These are phyloP conservation scores for Cryphonectria parasitica DNA, from an alignment of 2,329 filamentous ascomycete species.

Conservation along the genomic window DNA sequence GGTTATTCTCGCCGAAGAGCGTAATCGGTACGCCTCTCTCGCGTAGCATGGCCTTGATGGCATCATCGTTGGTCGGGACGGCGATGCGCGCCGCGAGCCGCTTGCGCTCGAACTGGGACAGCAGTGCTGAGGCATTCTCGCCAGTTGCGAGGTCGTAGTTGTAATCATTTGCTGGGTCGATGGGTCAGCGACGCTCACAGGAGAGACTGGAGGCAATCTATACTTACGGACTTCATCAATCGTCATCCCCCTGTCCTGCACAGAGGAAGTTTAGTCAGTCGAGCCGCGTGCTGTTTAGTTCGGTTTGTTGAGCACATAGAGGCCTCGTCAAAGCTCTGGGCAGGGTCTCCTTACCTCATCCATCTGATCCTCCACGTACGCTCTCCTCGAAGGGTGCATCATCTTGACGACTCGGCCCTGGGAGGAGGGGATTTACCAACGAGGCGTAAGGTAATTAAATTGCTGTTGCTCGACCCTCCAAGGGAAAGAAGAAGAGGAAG, in stretches of 20 bases:
- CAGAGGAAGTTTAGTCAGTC: conserved; percentile 34
- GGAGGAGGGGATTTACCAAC: not conserved
- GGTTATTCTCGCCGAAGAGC: conserved; percentile 85
- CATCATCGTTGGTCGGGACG: conserved; percentile 90
- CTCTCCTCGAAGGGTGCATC: conserved; percentile 88
- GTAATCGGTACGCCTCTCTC: conserved; percentile 93
- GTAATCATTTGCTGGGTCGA: conserved; percentile 60
- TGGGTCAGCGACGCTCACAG: conserved; percentile 21
- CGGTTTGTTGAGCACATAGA: conserved; percentile 31
- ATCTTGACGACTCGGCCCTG: conserved; percentile 43
- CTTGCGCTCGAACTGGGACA: conserved; percentile 90
- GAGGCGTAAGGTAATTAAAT: not conserved
- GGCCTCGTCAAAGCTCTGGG: conserved; percentile 20
- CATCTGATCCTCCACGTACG: conserved; percentile 87
- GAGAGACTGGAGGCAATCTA: not conserved
- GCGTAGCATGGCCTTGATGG: conserved; percentile 79
- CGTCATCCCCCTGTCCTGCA: conserved; percentile 46
- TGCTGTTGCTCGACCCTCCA: conserved; percentile 1
- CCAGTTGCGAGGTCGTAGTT: conserved; percentile 81
- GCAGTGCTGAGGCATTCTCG: conserved; percentile 82
- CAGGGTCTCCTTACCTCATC: conserved; percentile 59
- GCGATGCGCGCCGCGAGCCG: conserved; percentile 84
- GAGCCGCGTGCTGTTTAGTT: conserved; percentile 31
- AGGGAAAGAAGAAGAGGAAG: not conserved
- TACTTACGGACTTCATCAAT: conserved; percentile 53